Evolutionary conservation across 345 rosid species (phyloP).

Genomic region (Eucalyptus dawsonii): DNA sequence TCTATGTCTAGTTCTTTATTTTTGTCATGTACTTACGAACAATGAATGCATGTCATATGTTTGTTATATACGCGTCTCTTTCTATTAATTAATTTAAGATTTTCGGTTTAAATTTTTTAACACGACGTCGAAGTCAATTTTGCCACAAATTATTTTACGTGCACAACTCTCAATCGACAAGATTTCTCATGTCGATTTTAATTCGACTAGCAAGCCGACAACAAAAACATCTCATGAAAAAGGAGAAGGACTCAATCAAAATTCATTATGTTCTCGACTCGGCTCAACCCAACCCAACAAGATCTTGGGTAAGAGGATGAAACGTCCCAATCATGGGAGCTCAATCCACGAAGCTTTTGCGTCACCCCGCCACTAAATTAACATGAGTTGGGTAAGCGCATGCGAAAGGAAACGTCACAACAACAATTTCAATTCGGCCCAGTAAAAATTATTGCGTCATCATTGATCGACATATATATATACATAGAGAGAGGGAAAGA

Average conservation of each 20-base stretch:
- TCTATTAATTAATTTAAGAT: fast-evolving
- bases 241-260: not conserved
- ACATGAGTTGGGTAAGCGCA: not conserved
- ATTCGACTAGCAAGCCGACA: not conserved
- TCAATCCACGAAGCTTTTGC: not conserved
- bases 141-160: fast-evolving
- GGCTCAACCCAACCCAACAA: not conserved
- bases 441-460: not conserved
- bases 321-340: not conserved
- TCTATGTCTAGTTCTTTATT: not conserved
- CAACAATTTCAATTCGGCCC: not conserved
- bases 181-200: fast-evolving
- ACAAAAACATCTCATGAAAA: not conserved
- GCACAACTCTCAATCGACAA: not conserved
- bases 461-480: not conserved
- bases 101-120: not conserved
- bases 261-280: not conserved
- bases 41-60: not conserved
- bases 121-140: not conserved
- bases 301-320: not conserved
- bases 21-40: fast-evolving
- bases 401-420: not conserved
- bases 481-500: too few species aligned
- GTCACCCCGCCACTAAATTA: not conserved
- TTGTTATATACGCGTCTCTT: fast-evolving